These are phyloP conservation scores for Trichophyton schoenleinii DNA, from an alignment of 2,329 filamentous ascomycete genomes.

Conservation along the genomic window DNA sequence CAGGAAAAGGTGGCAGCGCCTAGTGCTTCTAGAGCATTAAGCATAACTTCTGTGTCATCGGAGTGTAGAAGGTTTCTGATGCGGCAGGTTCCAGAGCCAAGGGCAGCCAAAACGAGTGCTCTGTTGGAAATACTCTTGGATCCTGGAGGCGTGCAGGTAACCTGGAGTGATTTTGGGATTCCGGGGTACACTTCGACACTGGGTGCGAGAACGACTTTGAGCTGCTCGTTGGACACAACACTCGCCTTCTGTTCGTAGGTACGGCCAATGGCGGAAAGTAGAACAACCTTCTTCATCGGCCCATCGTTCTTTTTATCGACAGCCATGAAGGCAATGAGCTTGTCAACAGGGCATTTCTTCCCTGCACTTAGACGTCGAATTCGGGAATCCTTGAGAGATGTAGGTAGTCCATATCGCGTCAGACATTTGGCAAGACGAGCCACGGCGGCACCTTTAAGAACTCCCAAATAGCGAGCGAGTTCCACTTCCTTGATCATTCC, in stretches of 20 bases:
- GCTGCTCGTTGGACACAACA: conserved; percentile 73
- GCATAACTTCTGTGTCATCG: conserved; percentile 94
- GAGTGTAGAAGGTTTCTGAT: conserved; percentile 91
- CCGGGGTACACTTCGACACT: conserved; percentile 63
- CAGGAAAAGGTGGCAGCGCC: conserved; percentile 81
- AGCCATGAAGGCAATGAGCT: conserved; percentile 82
- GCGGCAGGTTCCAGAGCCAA: conserved; percentile 72
- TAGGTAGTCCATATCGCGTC: conserved; percentile 82
- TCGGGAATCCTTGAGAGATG: conserved; percentile 68
- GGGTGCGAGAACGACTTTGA: conserved; percentile 70
- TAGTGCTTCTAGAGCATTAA: conserved; percentile 75
- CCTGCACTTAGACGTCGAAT: conserved; percentile 72
- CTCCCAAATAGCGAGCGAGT: conserved; percentile 74
- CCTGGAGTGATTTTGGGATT: conserved; percentile 50
- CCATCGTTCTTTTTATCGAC: conserved; percentile 99
- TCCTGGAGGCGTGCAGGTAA: conserved; percentile 76
- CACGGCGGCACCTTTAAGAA: conserved; percentile 74
- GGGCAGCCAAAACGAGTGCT: conserved; percentile 81
- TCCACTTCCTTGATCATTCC: conserved; percentile 98
- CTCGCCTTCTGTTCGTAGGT: conserved; percentile 80
- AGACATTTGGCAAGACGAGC: conserved; percentile 86
- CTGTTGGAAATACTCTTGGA: conserved; percentile 98
- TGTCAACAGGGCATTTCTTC: conserved; percentile 76
- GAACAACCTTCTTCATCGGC: conserved; percentile 85
- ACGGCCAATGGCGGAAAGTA: conserved; percentile 78